Conservation (phyloP, 768 basidiomycete genomes). For the Hypholoma sublateritium region DNA sequence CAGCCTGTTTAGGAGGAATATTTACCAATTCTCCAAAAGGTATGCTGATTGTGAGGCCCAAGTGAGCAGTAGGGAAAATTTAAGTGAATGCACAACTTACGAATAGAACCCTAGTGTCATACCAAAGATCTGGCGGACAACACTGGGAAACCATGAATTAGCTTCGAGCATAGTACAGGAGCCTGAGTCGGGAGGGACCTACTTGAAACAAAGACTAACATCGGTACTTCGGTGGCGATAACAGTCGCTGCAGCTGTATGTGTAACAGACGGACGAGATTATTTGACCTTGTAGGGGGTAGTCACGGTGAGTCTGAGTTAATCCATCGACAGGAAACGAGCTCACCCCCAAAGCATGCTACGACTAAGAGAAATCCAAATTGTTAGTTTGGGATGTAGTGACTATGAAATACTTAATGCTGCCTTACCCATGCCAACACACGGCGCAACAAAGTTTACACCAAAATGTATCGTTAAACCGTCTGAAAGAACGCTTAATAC, state of each 20-base stretch:
- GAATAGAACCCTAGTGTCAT: conserved; percentile 39
- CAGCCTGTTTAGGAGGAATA: background rate
- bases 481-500: conserved; percentile 22
- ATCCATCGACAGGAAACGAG: background rate
- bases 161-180: background rate
- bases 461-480: conserved; percentile 34
- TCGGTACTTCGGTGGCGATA: conserved; percentile 36
- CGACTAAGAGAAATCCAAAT: conserved; percentile 16
- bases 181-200: conserved; percentile 6
- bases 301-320: background rate
- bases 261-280: conserved; percentile 35
- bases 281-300: conserved; percentile 30
- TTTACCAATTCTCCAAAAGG: conserved; percentile 35
- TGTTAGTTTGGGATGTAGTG: background rate
- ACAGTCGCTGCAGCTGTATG: conserved; percentile 40
- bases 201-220: conserved; percentile 40
- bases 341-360: conserved; percentile 38
- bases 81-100: conserved; percentile 17
- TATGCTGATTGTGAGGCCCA: conserved; percentile 21
- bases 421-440: conserved; percentile 38
- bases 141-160: conserved; percentile 16
- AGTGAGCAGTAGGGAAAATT: background rate
- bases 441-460: conserved; percentile 33
- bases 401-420: background rate
- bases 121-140: conserved; percentile 37